A percentile compares a stretch with the other conserved stretches of the same genome.
Conservation (phyloP, 108 stramenopile species). For the Chaetoceros tenuissimus region DNA sequence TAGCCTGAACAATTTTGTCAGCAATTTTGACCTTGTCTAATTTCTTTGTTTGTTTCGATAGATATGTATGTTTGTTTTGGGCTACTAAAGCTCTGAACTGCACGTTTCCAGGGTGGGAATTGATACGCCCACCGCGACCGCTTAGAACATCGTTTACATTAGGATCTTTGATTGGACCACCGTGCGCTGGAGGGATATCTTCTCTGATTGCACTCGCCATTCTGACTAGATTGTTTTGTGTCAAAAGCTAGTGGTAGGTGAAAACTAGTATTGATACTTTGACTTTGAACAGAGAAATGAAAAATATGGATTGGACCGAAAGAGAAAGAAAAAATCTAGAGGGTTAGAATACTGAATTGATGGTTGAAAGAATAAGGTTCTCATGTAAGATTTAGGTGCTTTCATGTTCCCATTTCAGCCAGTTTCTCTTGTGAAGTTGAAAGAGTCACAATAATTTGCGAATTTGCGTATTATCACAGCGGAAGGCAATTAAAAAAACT, state of each 20-base stretch:
- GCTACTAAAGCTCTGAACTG: slow-evolving; percentile 67
- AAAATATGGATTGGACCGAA: too few species aligned
- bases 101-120: slow-evolving; percentile 79
- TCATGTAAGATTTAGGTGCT: too few species aligned
- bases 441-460: too few species aligned
- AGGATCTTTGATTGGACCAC: not conserved
- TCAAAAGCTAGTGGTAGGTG: too few species aligned
- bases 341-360: too few species aligned
- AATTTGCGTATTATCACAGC: too few species aligned
- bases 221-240: too few species aligned
- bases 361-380: too few species aligned
- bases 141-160: slow-evolving; percentile 19
- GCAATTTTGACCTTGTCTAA: slow-evolving; percentile 79
- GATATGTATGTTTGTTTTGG: slow-evolving; percentile 50
- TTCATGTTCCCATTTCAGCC: too few species aligned
- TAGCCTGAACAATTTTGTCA: slow-evolving; percentile 45
- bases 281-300: not conserved
- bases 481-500: too few species aligned
- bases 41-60: slow-evolving; percentile 68
- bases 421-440: too few species aligned
- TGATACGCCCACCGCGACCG: slow-evolving; percentile 82
- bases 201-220: not conserved
- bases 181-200: not conserved
- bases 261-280: not conserved
- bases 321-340: too few species aligned